phyloP scores from a whole-genome alignment of 768 basidiomycete species.

The Saitozyma sp. region DNA sequence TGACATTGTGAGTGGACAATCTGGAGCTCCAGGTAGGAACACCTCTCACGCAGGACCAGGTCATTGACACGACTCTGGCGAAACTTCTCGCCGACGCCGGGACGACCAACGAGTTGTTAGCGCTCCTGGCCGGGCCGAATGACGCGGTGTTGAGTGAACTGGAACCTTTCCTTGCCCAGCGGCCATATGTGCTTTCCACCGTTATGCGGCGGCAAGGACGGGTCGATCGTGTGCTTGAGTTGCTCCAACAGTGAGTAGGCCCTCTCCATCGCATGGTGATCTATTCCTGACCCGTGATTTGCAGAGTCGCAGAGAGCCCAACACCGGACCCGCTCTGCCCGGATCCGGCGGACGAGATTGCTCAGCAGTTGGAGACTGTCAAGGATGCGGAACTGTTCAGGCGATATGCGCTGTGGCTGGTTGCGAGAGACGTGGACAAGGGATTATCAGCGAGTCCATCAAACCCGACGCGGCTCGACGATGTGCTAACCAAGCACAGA shows the following conservation, averaged over 20 bases:
- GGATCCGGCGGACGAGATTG: slow-evolving; percentile 66
- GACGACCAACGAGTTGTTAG: slow-evolving; percentile 64
- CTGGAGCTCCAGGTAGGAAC: not conserved
- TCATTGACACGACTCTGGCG: slow-evolving; percentile 78
- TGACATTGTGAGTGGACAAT: slow-evolving; percentile 33
- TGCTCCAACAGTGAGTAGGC: slow-evolving; percentile 65
- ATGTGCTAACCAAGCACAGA: not conserved
- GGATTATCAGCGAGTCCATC: slow-evolving; percentile 65
- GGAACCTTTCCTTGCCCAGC: slow-evolving; percentile 62
- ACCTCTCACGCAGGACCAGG: slow-evolving; percentile 53
- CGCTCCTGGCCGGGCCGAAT: slow-evolving; percentile 62
- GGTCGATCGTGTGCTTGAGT: slow-evolving; percentile 64
- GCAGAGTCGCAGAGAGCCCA: slow-evolving; percentile 66
- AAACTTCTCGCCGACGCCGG: slow-evolving; percentile 68
- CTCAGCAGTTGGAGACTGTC: slow-evolving; percentile 61
- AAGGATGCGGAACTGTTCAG: slow-evolving; percentile 66
- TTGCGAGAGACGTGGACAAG: slow-evolving; percentile 65
- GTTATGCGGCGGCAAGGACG: slow-evolving; percentile 64
- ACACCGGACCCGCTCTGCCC: slow-evolving; percentile 61
- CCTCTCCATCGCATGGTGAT: not conserved
- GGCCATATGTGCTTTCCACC: slow-evolving; percentile 64
- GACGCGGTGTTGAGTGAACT: slow-evolving; percentile 64
- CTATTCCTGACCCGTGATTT: slow-evolving; percentile 2
- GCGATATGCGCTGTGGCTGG: slow-evolving; percentile 79
- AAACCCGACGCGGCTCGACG: not conserved